Evolutionary conservation across 306 rosid genomes (phyloP), one percentile per base, ranked within the genome.

Genomic region (Cicer pinnatifidum): DNA sequence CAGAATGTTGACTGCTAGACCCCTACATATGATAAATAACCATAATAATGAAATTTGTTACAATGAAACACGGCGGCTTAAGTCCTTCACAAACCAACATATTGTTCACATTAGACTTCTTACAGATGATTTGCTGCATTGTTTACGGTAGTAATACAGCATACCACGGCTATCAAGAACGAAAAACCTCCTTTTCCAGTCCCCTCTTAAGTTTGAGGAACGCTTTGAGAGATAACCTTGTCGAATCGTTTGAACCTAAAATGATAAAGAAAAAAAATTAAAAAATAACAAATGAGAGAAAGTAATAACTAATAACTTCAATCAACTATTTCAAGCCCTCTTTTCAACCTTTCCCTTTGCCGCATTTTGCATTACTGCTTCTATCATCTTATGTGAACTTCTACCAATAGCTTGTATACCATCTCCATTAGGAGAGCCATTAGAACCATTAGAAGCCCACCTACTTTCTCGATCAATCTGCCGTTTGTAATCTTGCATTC

Each of bases 201-300:
- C 99, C 60, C 97, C 97, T 71, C 99, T 90, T 80, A 95, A 86
- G 78, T 90, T 95, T 48, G 99, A 95, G 20, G 99, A 95, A 59
- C 97, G 96, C 84, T 95, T 95, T 40, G 99, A 95, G 85, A 95
- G 99, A 88, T 95, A 95, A 63, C 99, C 99, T 85, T 95, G 99
- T 75, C 99, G 96, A 82, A 95, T 95, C 60, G 99, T 95, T 86
- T 95, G 97, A 76, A 95, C 97, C 99, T 95, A 79, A 81, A 39
- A 53, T 71, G 35, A 73, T 38, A 33, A 46, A 59, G 52, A 69
- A 39, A 75, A 13, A 73, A 68, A 45, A 6, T 35, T 35, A 45
- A 46, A 40, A 80, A 7, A 46, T 62, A 77, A 72, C 75, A 51
- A 60, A 11, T 61, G 1, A 51, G 11, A 64, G 69, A 53, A 68